Evolutionary conservation across 306 rosid species (phyloP).

Genomic region (Prunus fruticosa): DNA sequence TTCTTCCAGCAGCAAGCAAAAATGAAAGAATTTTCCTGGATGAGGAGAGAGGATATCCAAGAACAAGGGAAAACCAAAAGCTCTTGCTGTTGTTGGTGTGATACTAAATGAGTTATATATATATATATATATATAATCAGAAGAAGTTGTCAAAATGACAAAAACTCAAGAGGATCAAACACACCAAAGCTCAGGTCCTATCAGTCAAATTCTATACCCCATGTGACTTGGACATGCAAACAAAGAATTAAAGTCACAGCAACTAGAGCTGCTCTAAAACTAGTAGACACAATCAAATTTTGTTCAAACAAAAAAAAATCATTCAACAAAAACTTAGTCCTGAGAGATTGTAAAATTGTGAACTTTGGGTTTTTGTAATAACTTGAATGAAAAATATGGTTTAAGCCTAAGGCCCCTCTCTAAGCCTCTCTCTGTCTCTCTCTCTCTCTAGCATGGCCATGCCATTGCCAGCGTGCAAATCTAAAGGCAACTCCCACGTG

Average conservation of each 20-base stretch:
- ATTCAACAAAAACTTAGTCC: no score
- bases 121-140: background rate
- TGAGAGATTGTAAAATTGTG: no score
- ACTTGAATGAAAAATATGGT: no score
- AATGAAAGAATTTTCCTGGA: conserved; percentile 44
- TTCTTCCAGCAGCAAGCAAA: conserved; percentile 16
- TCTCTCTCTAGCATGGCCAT: conserved; percentile 21
- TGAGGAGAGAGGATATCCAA: conserved; percentile 51
- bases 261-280: conserved; percentile 9
- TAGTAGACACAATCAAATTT: conserved; percentile 8
- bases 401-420: no score
- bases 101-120: conserved; percentile 41
- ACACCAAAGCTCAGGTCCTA: conserved; percentile 55
- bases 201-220: conserved; percentile 76
- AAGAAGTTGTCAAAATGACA: conserved; percentile 41
- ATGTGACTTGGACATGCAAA: conserved; percentile 66
- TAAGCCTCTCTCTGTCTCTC: no score
- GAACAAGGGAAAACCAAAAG: conserved; percentile 52
- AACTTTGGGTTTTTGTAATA: no score
- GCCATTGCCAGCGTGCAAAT: conserved; percentile 81
- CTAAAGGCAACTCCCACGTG: conserved; percentile 84
- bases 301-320: background rate
- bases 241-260: conserved; percentile 29
- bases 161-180: conserved; percentile 57
- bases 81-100: conserved; percentile 35